Conservation (phyloP, 768 basidiomycete species). For the Lactifluus hygrophoroides region DNA sequence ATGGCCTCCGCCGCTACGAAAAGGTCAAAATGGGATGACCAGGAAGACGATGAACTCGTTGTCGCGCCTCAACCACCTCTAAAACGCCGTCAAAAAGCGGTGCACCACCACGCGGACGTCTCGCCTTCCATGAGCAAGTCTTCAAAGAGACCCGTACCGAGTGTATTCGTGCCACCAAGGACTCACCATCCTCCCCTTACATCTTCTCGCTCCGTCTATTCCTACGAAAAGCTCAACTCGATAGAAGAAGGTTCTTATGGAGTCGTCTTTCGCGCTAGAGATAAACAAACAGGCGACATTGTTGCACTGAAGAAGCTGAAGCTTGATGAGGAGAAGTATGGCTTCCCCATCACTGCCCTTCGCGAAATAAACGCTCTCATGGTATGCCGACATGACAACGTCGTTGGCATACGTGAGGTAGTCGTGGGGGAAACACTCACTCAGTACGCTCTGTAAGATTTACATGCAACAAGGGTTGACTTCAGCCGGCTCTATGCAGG, state of each 20-base stretch:
- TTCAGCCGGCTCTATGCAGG: constrained; percentile 36
- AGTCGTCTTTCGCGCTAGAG: constrained; percentile 91
- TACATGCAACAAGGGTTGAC: not conserved
- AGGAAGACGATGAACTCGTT: constrained; percentile 37
- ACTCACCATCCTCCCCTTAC: constrained; percentile 68
- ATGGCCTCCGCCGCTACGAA: constrained; percentile 34
- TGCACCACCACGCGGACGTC: constrained; percentile 19
- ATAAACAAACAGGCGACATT: constrained; percentile 90
- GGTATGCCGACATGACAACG: constrained; percentile 90
- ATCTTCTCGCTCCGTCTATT: constrained; percentile 89
- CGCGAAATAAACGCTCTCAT: constrained; percentile 96
- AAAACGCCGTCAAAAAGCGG: constrained; percentile 50
- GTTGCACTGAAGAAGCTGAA: constrained; percentile 98
- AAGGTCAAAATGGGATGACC: constrained; percentile 64
- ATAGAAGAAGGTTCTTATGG: constrained; percentile 99
- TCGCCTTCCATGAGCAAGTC: constrained; percentile 22
- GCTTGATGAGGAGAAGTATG: constrained; percentile 96
- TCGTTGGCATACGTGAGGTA: constrained; percentile 93
- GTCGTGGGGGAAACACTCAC: constrained; percentile 98
- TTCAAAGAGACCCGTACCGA: constrained; percentile 27
- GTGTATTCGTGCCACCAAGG: constrained; percentile 67
- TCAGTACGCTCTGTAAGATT: constrained; percentile 57
- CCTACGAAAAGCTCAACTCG: constrained; percentile 90
- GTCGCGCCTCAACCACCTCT: constrained; percentile 32
- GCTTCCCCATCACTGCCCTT: constrained; percentile 95